A percentile compares a stretch with the other conserved stretches of the same genome.
Conservation (phyloP, 768 basidiomycete genomes). For the Auricularia heimuer region DNA sequence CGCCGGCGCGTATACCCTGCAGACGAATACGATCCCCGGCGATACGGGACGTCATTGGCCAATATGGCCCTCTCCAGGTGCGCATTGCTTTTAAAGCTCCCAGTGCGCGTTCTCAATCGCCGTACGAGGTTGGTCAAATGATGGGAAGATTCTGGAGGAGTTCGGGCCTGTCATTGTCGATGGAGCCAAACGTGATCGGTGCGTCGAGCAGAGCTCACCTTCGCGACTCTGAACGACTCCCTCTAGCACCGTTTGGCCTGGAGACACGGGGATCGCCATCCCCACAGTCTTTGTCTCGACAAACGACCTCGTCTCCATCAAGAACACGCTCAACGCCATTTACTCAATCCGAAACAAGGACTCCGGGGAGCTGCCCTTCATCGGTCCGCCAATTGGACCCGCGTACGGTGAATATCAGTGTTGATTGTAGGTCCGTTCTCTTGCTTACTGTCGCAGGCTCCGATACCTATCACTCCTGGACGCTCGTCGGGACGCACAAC, state of each 20-base stretch:
- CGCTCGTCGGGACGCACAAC: constrained; percentile 48
- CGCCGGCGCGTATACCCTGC: constrained; percentile 11
- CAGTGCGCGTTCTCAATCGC: not conserved
- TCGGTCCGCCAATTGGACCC: not conserved
- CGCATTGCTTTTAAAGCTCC: not conserved
- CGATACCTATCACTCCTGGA: constrained; percentile 53
- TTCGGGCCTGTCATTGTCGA: constrained; percentile 10
- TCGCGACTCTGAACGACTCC: not conserved
- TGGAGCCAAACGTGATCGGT: constrained; percentile 9
- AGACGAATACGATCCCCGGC: constrained; percentile 9
- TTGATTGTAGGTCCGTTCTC: not conserved
- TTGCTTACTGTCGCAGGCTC: not conserved
- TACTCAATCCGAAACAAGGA: not conserved
- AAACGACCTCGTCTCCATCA: constrained; percentile 44
- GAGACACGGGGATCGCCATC: constrained; percentile 53
- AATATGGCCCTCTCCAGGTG: constrained; percentile 1
- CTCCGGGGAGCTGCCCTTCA: constrained; percentile 32
- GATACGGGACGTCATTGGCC: constrained; percentile 8
- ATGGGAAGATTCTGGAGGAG: constrained; percentile 1
- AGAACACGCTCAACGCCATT: constrained; percentile 16
- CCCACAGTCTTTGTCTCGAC: constrained; percentile 54
- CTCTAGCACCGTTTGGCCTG: not conserved
- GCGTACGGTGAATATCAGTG: not conserved
- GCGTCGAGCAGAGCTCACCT: not conserved
- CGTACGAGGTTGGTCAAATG: constrained; percentile 4